Base-by-base conservation (phyloP, 768 basidiomycete species). In the Phylloporus sp. region DNA sequence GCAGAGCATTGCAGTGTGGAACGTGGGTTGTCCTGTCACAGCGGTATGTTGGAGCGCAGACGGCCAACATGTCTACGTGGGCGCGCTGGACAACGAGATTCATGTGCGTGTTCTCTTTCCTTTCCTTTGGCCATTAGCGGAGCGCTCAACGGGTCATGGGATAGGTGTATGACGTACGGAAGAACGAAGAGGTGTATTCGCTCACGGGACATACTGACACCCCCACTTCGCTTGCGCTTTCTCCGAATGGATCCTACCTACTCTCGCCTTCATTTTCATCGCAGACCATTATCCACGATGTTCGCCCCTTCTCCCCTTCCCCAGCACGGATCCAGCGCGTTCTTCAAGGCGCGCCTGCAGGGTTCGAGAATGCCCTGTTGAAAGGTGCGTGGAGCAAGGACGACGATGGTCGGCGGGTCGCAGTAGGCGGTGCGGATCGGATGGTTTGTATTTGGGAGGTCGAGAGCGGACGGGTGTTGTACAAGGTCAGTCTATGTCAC, bases 11-110 rank as follows among this genome's bases (percentile, higher is more conserved):
- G 85, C 86, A 11, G 84, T 85, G 42, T 88, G 94, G 57, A 87
- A 92, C 48, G 57, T 92, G 16, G 91, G 91, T 5, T 93, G 89
- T 63, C 95, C 97, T 0, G 89, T 93, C 27, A 99, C 95, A 13
- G 78, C 87, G 1, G 95, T 95, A 0, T 87, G 86, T 59, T 98
- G 90, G 94, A 88, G 88, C 66, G 83, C 82, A 18, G 97, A 99
- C 64, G 97, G 92, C 2, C 79, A 88, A 52, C 87, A 82, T 52
- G 78, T 97, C 29, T 99, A 91, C 58, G 81, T 91, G n/a, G 95
- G 87, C 5, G 93, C 90, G 13, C 70, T 98, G 61, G 95, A 99
- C 71, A 99, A 99, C 59, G 92, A 93, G 68, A 86, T 99, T 54
- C 94, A 97, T 66, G 94, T 95, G 62, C 58, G 88, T 78, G 12